Evolutionary conservation across 2,329 filamentous ascomycete genomes (phyloP).

Genomic region (Fusarium tupiense): DNA sequence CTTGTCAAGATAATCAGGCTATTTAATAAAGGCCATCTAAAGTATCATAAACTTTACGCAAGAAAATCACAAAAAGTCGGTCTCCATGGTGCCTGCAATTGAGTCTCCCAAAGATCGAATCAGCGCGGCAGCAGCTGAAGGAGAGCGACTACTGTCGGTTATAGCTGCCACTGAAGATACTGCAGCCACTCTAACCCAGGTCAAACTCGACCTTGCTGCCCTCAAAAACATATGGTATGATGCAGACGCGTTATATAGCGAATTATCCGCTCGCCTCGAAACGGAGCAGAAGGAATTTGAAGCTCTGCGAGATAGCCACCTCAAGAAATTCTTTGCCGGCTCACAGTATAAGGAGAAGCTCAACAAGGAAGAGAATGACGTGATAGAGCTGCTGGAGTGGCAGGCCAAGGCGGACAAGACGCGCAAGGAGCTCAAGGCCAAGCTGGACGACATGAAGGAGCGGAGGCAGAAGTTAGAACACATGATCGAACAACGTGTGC

Average conservation of each 20-base stretch:
- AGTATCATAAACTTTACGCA: neutral
- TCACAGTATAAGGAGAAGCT: neutral
- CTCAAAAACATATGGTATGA: neutral
- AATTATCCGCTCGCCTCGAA: neutral
- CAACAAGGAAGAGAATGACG: neutral
- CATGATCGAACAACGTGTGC: neutral
- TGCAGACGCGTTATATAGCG: neutral
- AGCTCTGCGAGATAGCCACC: neutral
- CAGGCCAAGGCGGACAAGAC: neutral
- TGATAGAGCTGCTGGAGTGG: neutral
- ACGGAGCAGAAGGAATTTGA: neutral
- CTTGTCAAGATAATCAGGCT: too few relatives aligned
- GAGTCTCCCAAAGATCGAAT: neutral
- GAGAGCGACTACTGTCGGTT: neutral
- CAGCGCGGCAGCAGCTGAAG: neutral
- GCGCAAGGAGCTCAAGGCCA: neutral
- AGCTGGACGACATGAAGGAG: neutral
- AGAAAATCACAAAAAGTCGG: too few relatives aligned
- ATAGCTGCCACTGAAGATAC: neutral
- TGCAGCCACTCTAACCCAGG: neutral
- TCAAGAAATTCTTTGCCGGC: neutral
- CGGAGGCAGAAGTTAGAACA: neutral
- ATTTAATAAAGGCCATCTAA: rapidly evolving
- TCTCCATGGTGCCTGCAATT: neutral
- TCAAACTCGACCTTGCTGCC: neutral